Evolutionary conservation across 2,329 filamentous ascomycete species (phyloP), one percentile per base, ranked within the genome.

Genomic region (Dendrostoma leiphaemia): DNA sequence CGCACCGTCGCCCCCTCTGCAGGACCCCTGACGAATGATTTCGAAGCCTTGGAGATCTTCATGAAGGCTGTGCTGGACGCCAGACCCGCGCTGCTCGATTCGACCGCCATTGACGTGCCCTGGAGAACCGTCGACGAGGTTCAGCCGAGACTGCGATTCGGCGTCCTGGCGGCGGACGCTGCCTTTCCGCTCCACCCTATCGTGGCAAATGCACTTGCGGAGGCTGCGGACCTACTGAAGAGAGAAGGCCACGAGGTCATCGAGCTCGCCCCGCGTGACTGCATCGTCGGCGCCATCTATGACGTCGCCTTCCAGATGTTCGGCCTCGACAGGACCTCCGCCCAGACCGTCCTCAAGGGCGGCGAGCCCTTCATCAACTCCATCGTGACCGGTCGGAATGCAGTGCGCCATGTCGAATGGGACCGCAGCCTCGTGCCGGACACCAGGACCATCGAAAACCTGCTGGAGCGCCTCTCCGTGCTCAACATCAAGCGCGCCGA

Each of bases 21-120:
- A 1, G 59, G 59, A 2, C 57, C 59, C 3, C n/a, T 61, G 4
- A 38, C 57, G 2, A 54, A 56, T 23, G 57, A 61, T 35, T n/a
- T 61, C 10, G 31, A 48, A 2, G 46, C 54, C 7, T 34, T 59
- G 32, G 52, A 47, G 12, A 37, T 58, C 10, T 56, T 61, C 28
- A 28, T 58, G 24, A 48, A 52, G 17, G 48, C 55, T 5, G 59
- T 61, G 13, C 45, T 61, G 12, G 43, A 47, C 23, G 56, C 59
- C 9, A 46, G 51, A 17, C 59, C 59, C 4, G 55, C 51, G 6
- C 28, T 31, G 6, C 5, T 53, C n/a, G 58, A 61, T 32, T 34
- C 35, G 2, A 52, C 59, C 1, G 55, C 52, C 12, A 6, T 53
- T 2, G 55, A 59, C 29, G 29, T 60, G 10, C 59, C 59, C 6